A percentile compares a stretch with the other conserved stretches of the same genome.
Evolutionary conservation across 129 eudicot genomes (phyloP).

Genomic region (Escallonia herrerae): DNA sequence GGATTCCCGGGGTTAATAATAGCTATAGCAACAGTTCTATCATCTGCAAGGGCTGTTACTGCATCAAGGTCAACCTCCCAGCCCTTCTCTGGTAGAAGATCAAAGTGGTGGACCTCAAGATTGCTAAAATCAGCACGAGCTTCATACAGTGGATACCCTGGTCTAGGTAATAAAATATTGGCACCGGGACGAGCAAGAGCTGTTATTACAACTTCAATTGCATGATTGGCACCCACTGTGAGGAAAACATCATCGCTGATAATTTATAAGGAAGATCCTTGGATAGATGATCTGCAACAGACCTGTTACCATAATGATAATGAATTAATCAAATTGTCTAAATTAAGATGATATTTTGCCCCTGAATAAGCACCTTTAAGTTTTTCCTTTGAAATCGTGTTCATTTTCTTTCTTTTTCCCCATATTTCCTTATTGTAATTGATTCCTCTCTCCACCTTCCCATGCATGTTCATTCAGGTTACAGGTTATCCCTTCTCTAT

Average conservation of each 20-base stretch:
- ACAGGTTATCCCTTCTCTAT: no score
- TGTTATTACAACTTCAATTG: conserved; percentile 20
- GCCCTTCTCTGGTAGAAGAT: conserved; percentile 38
- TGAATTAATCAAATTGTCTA: neutral
- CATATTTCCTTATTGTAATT: no score
- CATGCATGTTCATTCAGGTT: no score
- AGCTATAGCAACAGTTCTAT: conserved; percentile 42
- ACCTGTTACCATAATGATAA: conserved; percentile 19
- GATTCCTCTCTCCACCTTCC: no score
- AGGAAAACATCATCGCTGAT: conserved; percentile 33
- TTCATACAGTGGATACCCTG: conserved; percentile 37
- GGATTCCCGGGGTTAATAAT: conserved; percentile 55
- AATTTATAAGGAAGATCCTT: conserved; percentile 29
- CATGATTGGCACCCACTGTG: conserved; percentile 38
- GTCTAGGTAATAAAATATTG: conserved; percentile 39
- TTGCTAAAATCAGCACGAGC: conserved; percentile 24
- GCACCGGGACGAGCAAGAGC: conserved; percentile 43
- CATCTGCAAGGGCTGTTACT: conserved; percentile 35
- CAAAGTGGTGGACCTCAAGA: conserved; percentile 38
- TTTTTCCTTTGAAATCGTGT: no score
- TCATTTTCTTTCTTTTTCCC: no score
- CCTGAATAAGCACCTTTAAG: no score
- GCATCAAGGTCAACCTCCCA: conserved; percentile 50
- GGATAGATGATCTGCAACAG: conserved; percentile 43
- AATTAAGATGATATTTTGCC: no score